Evolutionary conservation across 2,329 filamentous ascomycete genomes (phyloP), one percentile per base, ranked within the genome.

Genomic region (Truncatella angustata): DNA sequence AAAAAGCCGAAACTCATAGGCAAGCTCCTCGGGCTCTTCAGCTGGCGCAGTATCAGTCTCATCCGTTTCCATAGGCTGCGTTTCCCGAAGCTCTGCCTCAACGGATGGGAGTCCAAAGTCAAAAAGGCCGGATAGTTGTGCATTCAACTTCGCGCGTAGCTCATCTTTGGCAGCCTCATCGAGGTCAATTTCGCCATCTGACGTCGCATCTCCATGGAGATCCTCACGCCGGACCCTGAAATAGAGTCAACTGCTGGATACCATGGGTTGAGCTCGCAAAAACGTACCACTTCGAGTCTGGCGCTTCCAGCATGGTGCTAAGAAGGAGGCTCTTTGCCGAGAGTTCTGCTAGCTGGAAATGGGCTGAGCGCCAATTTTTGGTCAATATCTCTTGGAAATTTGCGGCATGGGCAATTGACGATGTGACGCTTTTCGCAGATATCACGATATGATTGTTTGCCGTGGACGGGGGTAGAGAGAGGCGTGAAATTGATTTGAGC

Each of bases 1-100:
- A 62, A 86, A 86, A 24, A 86, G 73, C 7, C 79, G 73, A 61
- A 86, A 86, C 50, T 77, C 73, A 57, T 83, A 85, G 49, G 75
- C 74, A 44, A 75, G 71, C 16, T 68, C 66, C 12, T 68, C 60
- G 5, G 53, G 55, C 12, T 62, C 59, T 12, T 60, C 56, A 4
- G 37, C 54, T 12, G 60, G 56, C 2, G 18, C 53, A 14, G 56
- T 53, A 32, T 57, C 56, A 4, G 18, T 54, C n/a, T 51, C 54
- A 7, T 45, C 49, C 26, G 50, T 39, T 47, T 50, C 53, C 23
- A 49, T 51, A 26, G 50, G 54, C 20, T 58, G 55, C 21, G 39
- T 42, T 11, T 44, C 49, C 30, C 54, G 34, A 42, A 58, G 39
- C 35, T 59, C 7, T 51, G 55, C 23, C 59, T 39, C 26, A 9